phyloP scores from a whole-genome alignment of 306 rosid genomes.

The Cercis canadensis region DNA sequence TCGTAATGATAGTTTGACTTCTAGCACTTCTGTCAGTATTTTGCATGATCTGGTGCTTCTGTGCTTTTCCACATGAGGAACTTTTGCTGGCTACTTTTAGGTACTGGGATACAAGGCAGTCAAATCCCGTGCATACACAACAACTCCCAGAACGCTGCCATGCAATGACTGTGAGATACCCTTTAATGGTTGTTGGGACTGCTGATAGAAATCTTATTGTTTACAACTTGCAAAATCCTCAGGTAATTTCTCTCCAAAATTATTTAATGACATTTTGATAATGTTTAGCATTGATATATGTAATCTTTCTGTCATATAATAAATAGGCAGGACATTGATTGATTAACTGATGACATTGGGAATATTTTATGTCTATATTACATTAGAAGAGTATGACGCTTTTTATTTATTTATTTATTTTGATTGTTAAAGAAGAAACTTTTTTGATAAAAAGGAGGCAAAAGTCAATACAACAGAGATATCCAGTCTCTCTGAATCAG shows the following conservation, averaged over 20 bases:
- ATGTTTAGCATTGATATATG: not conserved
- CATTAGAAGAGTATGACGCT: not conserved
- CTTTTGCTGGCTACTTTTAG: conserved; percentile 43
- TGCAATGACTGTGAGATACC: conserved; percentile 79
- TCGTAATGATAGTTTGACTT: conserved; percentile 7
- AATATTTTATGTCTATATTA: conserved; percentile 29
- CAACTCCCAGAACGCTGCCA: conserved; percentile 95
- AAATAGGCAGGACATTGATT: too few species aligned
- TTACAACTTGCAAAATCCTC: conserved; percentile 90
- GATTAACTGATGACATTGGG: conserved; percentile 6
- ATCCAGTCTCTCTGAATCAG: too few species aligned
- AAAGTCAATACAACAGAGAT: too few species aligned
- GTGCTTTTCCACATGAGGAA: conserved; percentile 1
- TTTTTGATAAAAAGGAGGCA: too few species aligned
- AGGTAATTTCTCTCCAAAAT: conserved; percentile 49
- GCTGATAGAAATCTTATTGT: conserved; percentile 91
- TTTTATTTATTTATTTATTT: not conserved
- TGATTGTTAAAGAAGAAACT: too few species aligned
- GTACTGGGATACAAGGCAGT: conserved; percentile 97
- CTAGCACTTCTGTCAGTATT: conserved; percentile 9
- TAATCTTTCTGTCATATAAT: conserved; percentile 25
- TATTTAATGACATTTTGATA: not conserved
- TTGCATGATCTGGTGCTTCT: conserved; percentile 34
- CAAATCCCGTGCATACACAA: conserved; percentile 89
- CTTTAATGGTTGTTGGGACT: conserved; percentile 94